A percentile compares a stretch with the other conserved stretches of the same genome.
Conservation (phyloP, 2,329 filamentous ascomycete genomes). For the Lecanicillium sp. region DNA sequence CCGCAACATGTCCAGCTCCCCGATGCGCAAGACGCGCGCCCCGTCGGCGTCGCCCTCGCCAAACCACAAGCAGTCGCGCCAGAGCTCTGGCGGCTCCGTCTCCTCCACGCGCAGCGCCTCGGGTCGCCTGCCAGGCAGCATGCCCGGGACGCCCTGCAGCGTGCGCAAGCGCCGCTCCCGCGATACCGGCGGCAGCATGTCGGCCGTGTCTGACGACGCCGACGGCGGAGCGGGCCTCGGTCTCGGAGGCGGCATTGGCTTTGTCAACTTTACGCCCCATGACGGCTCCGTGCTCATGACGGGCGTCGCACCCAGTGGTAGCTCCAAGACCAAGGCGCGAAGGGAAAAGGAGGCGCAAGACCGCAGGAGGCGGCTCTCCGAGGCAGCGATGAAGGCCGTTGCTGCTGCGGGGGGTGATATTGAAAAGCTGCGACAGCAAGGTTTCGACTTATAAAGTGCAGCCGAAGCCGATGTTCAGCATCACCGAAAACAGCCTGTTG, state of each 20-base stretch:
- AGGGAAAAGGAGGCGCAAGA: slow-evolving; percentile 83
- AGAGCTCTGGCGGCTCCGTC: slow-evolving; percentile 31
- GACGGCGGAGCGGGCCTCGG: slow-evolving; percentile 16
- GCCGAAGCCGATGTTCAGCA: too few species aligned
- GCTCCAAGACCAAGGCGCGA: slow-evolving; percentile 88
- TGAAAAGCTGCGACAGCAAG: slow-evolving; percentile 42
- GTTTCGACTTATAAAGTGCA: slow-evolving; percentile 33
- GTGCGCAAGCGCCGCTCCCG: slow-evolving; percentile 32
- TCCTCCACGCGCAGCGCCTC: slow-evolving; percentile 28
- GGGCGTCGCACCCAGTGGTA: slow-evolving; percentile 86
- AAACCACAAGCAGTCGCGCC: slow-evolving; percentile 22
- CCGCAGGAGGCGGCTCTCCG: slow-evolving; percentile 59
- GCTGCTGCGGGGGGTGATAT: slow-evolving; percentile 64
- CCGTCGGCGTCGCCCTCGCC: slow-evolving; percentile 34
- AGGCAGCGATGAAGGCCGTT: slow-evolving; percentile 62
- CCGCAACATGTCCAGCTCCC: slow-evolving; percentile 27
- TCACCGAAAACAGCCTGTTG: too few species aligned
- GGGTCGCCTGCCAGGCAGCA: slow-evolving; percentile 22
- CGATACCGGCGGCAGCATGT: slow-evolving; percentile 21
- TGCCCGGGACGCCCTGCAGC: slow-evolving; percentile 31
- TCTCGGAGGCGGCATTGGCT: slow-evolving; percentile 40
- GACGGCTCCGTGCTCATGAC: slow-evolving; percentile 75
- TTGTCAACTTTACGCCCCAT: slow-evolving; percentile 83
- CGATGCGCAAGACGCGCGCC: slow-evolving; percentile 34
- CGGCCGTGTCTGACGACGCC: slow-evolving; percentile 13